Percentiles rank a stretch among this genome's conserved stretches.
phyloP scores from a whole-genome alignment of 768 basidiomycete species.

The Galerina sulciceps region DNA sequence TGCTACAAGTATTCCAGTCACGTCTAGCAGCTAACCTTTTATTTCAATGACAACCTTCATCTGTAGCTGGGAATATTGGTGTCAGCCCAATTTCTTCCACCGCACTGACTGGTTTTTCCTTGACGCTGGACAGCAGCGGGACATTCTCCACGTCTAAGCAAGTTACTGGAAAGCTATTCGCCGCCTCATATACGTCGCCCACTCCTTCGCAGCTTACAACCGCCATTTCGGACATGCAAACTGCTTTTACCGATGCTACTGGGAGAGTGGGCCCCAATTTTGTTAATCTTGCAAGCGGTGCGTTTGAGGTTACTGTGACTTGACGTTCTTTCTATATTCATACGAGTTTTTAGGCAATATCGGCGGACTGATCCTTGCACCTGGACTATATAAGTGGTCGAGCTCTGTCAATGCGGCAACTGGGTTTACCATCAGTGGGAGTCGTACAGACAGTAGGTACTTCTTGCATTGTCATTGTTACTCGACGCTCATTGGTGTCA shows the following conservation, averaged over 20 bases:
- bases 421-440: slow-evolving; percentile 11
- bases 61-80: slow-evolving; percentile 20
- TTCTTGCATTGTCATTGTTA: slow-evolving; percentile 5
- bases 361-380: slow-evolving; percentile 21
- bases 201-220: slow-evolving; percentile 23
- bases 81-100: slow-evolving; percentile 23
- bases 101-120: slow-evolving; percentile 25
- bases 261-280: slow-evolving; percentile 20
- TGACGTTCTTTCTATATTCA: not conserved
- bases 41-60: too few species aligned
- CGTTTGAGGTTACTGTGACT: not conserved
- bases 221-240: slow-evolving; percentile 24
- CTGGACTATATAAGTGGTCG: slow-evolving; percentile 24
- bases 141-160: slow-evolving; percentile 24
- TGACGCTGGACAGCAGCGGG: slow-evolving; percentile 15
- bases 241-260: slow-evolving; percentile 24
- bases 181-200: slow-evolving; percentile 21
- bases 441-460: slow-evolving; percentile 8
- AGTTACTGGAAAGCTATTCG: slow-evolving; percentile 24
- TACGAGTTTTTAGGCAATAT: slow-evolving; percentile 16
- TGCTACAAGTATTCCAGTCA: not conserved
- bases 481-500: not conserved
- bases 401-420: slow-evolving; percentile 16
- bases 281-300: slow-evolving; percentile 18
- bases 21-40: too few species aligned